Conservation (phyloP, 306 rosid genomes). For the Vigna radiata region DNA sequence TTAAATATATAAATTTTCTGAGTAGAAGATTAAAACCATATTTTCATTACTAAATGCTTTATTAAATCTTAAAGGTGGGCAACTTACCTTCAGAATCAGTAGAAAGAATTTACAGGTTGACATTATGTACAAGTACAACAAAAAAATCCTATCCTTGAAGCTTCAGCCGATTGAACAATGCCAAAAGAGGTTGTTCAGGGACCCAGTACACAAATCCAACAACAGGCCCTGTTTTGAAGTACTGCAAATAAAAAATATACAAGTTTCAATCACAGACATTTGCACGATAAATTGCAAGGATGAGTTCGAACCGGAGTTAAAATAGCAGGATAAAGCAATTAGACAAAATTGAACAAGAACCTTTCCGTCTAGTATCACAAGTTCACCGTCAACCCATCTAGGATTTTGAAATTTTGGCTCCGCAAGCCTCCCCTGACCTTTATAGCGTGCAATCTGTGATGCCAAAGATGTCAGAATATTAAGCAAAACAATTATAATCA, state of each 20-base stretch:
- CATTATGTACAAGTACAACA: background rate
- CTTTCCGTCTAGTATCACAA: constrained; percentile 13
- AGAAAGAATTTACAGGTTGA: constrained; percentile 14
- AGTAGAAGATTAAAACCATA: background rate
- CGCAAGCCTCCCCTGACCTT: constrained; percentile 33
- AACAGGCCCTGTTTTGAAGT: background rate
- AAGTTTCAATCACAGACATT: background rate
- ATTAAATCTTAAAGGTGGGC: background rate
- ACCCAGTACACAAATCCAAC: constrained; percentile 25
- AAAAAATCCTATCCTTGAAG: constrained; percentile 13
- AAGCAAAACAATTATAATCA: background rate
- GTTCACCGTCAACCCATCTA: constrained; percentile 36
- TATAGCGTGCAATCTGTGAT: constrained; percentile 26
- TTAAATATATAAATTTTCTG: background rate
- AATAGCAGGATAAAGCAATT: background rate
- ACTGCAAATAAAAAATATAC: background rate
- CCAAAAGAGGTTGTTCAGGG: background rate
- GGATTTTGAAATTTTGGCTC: constrained; percentile 5
- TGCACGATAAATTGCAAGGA: background rate
- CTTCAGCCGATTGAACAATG: background rate
- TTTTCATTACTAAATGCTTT: background rate
- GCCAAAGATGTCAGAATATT: background rate
- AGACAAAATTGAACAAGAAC: background rate
- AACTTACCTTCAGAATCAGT: constrained; percentile 2
- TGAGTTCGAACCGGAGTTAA: background rate